These are phyloP conservation scores for Fusarium musae DNA, from an alignment of 2,329 filamentous ascomycete species.

Conservation along the genomic window DNA sequence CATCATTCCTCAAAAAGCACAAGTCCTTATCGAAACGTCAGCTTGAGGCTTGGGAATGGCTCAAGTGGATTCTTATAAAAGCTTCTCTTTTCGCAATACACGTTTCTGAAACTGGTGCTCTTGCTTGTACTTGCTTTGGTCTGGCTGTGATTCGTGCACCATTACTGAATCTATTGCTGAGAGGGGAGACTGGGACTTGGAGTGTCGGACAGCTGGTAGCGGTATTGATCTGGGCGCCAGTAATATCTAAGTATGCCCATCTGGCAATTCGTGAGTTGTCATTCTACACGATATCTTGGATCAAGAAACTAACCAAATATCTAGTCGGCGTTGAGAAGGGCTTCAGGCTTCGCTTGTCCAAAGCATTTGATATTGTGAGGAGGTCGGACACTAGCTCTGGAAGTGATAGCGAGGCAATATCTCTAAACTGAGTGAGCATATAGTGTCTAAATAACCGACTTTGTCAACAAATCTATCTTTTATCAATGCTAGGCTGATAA, in stretches of 20 bases:
- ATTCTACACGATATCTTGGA: accelerated
- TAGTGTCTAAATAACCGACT: accelerated
- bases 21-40: not conserved
- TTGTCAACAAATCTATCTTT: not conserved
- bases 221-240: slow-evolving; percentile 15
- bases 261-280: slow-evolving; percentile 9
- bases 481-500: accelerated
- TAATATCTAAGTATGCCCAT: slow-evolving; percentile 20
- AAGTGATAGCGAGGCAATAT: too few species aligned
- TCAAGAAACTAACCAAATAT: not conserved
- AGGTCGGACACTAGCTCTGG: not conserved
- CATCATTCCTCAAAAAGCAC: not conserved
- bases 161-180: not conserved
- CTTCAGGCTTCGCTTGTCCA: not conserved
- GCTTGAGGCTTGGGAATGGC: not conserved
- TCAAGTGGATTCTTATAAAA: accelerated
- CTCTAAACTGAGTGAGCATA: not conserved
- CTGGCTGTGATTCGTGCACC: not conserved
- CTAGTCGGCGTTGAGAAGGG: slow-evolving; percentile 10
- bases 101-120: not conserved
- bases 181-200: slow-evolving; percentile 6
- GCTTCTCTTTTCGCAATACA: not conserved
- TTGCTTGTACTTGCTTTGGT: not conserved
- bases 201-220: slow-evolving; percentile 20
- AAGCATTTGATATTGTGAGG: not conserved